Evolutionary conservation across 495 filamentous ascomycete genomes (phyloP).

Genomic region (Neurospora sp.): DNA sequence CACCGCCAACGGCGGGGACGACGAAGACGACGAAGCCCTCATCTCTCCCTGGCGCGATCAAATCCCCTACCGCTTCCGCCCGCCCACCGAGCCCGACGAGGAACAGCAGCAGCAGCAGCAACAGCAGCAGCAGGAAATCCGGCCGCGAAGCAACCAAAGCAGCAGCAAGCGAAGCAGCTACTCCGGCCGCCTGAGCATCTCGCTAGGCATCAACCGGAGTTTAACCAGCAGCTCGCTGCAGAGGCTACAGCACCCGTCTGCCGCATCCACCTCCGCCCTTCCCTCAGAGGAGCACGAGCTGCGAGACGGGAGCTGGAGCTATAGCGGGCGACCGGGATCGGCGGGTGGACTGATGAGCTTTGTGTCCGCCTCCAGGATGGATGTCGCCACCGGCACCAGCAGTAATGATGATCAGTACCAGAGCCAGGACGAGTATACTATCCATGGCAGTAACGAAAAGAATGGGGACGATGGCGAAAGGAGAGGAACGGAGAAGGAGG

Average conservation of each 20-base stretch:
- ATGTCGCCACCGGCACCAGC: not conserved
- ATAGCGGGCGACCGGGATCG: not conserved
- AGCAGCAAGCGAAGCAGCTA: not conserved
- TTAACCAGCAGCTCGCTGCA: not conserved
- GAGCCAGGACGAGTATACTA: not conserved
- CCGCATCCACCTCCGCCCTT: not conserved
- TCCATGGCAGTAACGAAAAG: not conserved
- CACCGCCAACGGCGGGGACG: conserved; percentile 1
- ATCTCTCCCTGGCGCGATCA: not conserved
- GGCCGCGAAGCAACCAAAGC: not conserved
- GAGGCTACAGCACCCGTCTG: not conserved
- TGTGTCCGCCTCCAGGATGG: not conserved
- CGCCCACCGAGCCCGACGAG: not conserved
- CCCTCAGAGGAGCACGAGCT: not conserved
- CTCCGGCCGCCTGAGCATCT: not conserved
- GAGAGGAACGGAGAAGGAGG: not conserved
- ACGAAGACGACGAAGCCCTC: conserved; percentile 22
- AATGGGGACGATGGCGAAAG: not conserved
- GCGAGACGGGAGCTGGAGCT: not conserved
- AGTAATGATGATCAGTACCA: not conserved
- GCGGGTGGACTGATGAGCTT: not conserved
- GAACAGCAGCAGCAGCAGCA: not conserved
- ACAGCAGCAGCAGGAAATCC: not conserved
- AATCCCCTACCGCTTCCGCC: not conserved
- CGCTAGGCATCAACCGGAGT: not conserved